A percentile compares a stretch with the other conserved stretches of the same genome.
phyloP scores from a whole-genome alignment of 352 stramenopile species.

The Pseudoperonospora humuli region DNA sequence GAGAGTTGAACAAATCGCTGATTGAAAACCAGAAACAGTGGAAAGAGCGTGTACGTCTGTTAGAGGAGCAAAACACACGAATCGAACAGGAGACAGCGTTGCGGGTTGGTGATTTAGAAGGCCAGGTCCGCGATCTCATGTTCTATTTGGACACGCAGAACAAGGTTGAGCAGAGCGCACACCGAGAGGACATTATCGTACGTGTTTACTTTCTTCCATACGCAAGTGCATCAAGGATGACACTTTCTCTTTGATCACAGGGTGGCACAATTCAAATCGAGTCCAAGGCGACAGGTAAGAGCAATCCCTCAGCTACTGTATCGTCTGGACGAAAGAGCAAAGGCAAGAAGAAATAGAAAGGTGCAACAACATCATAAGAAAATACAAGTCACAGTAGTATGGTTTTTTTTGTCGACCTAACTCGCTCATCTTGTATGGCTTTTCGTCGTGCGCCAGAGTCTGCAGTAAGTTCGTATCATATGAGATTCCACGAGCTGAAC shows the following conservation, averaged over 20 bases:
- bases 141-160: constrained; percentile 86
- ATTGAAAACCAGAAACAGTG: constrained; percentile 86
- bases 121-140: constrained; percentile 85
- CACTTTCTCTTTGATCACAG: constrained; percentile 13
- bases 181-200: constrained; percentile 80
- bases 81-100: constrained; percentile 50
- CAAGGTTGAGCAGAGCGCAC: constrained; percentile 71
- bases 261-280: constrained; percentile 73
- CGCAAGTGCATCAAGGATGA: background rate
- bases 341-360: constrained; percentile 20
- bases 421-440: too few relatives aligned
- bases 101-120: constrained; percentile 68
- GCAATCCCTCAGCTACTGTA: constrained; percentile 9
- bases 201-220: constrained; percentile 2
- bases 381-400: too few relatives aligned
- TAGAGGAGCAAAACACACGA: constrained; percentile 63
- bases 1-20: constrained; percentile 81
- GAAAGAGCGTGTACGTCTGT: constrained; percentile 64
- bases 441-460: too few relatives aligned
- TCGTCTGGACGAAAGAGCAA: constrained; percentile 19
- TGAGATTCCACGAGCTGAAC: too few relatives aligned
- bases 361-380: too few relatives aligned
- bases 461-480: too few relatives aligned
- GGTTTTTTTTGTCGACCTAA: too few relatives aligned
- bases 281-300: constrained; percentile 18